Evolutionary conservation across 1,284 basidiomycete genomes (phyloP).

Genomic region (Ceratobasidium sp.): DNA sequence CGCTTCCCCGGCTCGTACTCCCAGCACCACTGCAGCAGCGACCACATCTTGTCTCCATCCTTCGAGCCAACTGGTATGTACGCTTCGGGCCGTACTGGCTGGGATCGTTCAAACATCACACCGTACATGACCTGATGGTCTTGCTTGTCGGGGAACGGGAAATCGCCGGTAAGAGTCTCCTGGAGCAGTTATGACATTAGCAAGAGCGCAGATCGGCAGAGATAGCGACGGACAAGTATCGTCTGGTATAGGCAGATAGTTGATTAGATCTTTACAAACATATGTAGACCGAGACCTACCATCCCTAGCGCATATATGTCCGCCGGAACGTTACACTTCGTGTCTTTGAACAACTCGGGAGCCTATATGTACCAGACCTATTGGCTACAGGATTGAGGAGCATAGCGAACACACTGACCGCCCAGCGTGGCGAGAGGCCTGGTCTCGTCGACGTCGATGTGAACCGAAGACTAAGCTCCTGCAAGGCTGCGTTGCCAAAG

Average conservation of each 20-base stretch:
- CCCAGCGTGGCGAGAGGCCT: not conserved
- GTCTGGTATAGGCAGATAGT: not conserved
- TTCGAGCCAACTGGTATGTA: not conserved
- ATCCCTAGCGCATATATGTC: slow-evolving; percentile 21
- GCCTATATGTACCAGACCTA: not conserved
- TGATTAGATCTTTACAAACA: too few relatives aligned
- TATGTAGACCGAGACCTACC: not conserved
- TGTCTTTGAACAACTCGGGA: not conserved
- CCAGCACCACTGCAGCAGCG: slow-evolving; percentile 1
- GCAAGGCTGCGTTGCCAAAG: not conserved
- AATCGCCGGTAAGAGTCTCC: not conserved
- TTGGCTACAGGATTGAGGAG: too few relatives aligned
- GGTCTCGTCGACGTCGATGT: not conserved
- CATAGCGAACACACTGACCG: not conserved
- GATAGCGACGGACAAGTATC: not conserved
- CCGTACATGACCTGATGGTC: too few relatives aligned
- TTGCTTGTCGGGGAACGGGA: not conserved
- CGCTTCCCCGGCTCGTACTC: not conserved
- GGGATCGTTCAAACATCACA: not conserved
- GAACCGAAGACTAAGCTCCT: not conserved
- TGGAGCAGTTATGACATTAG: not conserved
- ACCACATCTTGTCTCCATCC: not conserved
- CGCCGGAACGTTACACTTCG: not conserved
- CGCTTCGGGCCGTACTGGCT: not conserved
- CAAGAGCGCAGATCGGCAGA: not conserved